Base-by-base conservation (phyloP, 1,284 basidiomycete genomes). In the Cryptococcus floricola region DNA sequence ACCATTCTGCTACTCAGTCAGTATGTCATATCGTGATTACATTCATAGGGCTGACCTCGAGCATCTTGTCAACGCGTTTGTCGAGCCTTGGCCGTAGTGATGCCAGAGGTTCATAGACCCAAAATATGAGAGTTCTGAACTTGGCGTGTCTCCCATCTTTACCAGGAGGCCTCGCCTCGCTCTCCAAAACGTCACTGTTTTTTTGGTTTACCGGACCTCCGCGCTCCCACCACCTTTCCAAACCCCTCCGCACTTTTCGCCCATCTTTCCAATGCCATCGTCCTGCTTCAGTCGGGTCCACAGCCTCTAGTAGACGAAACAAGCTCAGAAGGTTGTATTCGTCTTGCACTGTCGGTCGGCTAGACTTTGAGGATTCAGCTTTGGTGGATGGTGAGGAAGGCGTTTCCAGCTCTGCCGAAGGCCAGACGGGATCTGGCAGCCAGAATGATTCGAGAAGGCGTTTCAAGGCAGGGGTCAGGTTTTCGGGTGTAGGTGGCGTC, bases 241-340 rank as follows among this genome's bases (percentile, higher is more conserved):
- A 75, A 59, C 84, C 89, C 27, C 94, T 82, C 23, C 89, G 75
- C 2, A 97, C 87, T 73, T 98, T 99, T 18, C 96, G 81, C 0
- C 89, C 86, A 68, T 99, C 96, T 59, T 82, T 83, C 90, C 92
- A 96, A 74, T 98, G 96, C 95, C 96, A 98, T 59, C 93, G 80
- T 14, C 79, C 79, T 0, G 90, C 91, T 56, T 93, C 86, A 0
- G 73, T 67, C 0, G 86, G 86, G 69, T 98, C 96, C 6, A 98
- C 78, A 0, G 78, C 73, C 3, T 80, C 73, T 3, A 98, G 78
- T 2, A 97, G 78, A 8, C 76, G 78, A 75, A 94, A 84, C 6
- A 97, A 78, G 75, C 39, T 83, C 81, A 58, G 79, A 80, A 42
- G 83, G 77, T 56, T 80, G 74, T 28, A 44, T 25, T 65, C 66